Base-by-base conservation (phyloP, 177 flowering plant species). In the Vitis hybrid region DNA sequence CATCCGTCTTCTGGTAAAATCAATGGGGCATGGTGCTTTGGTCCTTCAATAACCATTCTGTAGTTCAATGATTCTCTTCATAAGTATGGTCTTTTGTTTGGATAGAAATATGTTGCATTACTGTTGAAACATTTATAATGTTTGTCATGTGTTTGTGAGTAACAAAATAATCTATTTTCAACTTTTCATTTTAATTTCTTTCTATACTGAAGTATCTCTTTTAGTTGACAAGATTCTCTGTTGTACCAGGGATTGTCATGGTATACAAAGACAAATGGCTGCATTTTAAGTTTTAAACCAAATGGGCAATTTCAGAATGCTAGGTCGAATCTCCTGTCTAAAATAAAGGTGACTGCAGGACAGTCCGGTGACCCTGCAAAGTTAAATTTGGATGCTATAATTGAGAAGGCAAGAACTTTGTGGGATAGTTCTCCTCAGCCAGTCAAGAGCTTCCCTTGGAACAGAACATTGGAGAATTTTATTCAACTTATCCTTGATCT, bases 361-460 rank as follows among this genome's bases (percentile, higher is more conserved):
- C 78, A 84, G 44, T 82, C 92, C 28, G 88, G 78, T 78, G 92
- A 79, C 53, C 82, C 83, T 5, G 68, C 62, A 68, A 88, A 82
- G 59, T 11, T 84, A 17, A 81, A 78, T 62, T 60, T 89, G 31
- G 83, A 78, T 15, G 61, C 74, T 59, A 63, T 83, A 28, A 60
- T 82, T 73, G 85, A 80, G 55, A 79, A 73, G 64, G 84, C 83
- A 3, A 73, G 74, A 71, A 76, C 75, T 11, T 12, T 82, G 19
- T 94, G 94, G 96, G 88, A 89, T 64, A 80, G 68, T 77, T 73
- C 83, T 55, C 98, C 97, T 19, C 76, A 85, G 68, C 92, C 96
- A 20, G 86, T 94, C 65, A 92, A 89, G 81, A 83, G 60, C 59
- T 94, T 94, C 75, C 98, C 98, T 24, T 94, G 97, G 97, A 73